These are phyloP conservation scores for Zygosaccharomyces gambellarensis DNA, from an alignment of 805 yeast species.

Conservation along the genomic window DNA sequence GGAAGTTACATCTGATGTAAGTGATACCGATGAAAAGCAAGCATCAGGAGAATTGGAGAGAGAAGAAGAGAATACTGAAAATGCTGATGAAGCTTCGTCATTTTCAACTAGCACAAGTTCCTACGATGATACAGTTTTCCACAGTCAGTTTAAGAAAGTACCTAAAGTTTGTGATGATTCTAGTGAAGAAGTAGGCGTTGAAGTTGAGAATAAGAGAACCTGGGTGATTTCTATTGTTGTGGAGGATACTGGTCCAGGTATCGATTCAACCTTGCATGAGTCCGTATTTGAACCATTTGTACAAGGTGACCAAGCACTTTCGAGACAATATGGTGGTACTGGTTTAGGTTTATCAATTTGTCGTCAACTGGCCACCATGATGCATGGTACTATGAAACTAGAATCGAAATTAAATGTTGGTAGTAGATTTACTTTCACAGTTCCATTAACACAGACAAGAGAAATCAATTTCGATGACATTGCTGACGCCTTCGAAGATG, in stretches of 20 bases:
- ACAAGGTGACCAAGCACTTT: slow-evolving; percentile 92
- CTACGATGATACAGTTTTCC: slow-evolving; percentile 42
- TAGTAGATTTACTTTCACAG: slow-evolving; percentile 73
- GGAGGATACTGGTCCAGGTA: slow-evolving; percentile 91
- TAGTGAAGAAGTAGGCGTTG: slow-evolving; percentile 21
- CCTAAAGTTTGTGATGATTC: slow-evolving; percentile 23
- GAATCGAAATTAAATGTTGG: slow-evolving; percentile 77
- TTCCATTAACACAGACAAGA: slow-evolving; percentile 61
- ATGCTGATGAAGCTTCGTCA: slow-evolving; percentile 15
- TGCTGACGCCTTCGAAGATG: slow-evolving; percentile 55
- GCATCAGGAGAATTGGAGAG: slow-evolving; percentile 6
- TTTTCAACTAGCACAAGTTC: slow-evolving; percentile 32
- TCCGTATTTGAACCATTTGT: slow-evolving; percentile 93
- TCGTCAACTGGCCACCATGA: slow-evolving; percentile 81
- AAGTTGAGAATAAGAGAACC: slow-evolving; percentile 27
- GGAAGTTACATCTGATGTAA: slow-evolving; percentile 4
- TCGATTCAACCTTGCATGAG: slow-evolving; percentile 72
- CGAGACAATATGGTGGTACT: slow-evolving; percentile 91
- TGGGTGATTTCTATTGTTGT: slow-evolving; percentile 56
- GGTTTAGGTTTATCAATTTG: slow-evolving; percentile 90
- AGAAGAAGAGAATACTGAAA: slow-evolving; percentile 7
- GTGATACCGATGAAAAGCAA: slow-evolving; percentile 7
- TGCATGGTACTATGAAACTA: slow-evolving; percentile 79
- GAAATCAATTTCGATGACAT: slow-evolving; percentile 30
- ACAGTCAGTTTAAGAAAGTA: slow-evolving; percentile 38